These are phyloP conservation scores for Cetraspora pellucida DNA, from an alignment of 192 early-diverging fungal genomes.

Conservation along the genomic window DNA sequence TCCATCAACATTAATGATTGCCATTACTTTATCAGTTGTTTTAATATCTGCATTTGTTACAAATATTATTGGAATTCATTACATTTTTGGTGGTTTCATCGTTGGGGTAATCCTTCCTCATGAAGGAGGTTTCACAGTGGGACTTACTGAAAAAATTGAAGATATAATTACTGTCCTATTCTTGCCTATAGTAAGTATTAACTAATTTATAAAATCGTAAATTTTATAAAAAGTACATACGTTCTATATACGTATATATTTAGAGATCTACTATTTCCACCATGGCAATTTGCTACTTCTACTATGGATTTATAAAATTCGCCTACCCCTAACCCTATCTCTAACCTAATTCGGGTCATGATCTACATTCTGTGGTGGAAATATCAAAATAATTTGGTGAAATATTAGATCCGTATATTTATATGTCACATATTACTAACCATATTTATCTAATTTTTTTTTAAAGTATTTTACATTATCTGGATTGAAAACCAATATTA, in stretches of 20 bases:
- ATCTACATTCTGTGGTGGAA: too few relatives aligned
- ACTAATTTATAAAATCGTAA: not conserved
- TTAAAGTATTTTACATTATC: conserved; percentile 86
- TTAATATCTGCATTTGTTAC: conserved; percentile 80
- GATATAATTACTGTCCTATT: conserved; percentile 86
- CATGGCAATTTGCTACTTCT: too few relatives aligned
- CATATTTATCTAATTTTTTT: not conserved
- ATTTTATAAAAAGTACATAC: too few relatives aligned
- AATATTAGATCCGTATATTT: too few relatives aligned
- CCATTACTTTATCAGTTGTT: conserved; percentile 71
- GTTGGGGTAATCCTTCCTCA: conserved; percentile 87
- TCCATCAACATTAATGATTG: conserved; percentile 63
- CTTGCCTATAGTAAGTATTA: conserved; percentile 70
- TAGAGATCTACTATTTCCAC: too few relatives aligned
- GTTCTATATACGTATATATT: too few relatives aligned
- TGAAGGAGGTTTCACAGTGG: conserved; percentile 82
- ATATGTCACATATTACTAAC: not conserved
- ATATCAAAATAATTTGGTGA: too few relatives aligned
- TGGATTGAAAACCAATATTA: conserved; percentile 87
- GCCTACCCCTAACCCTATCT: too few relatives aligned
- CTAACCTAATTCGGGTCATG: too few relatives aligned
- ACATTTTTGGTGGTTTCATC: conserved; percentile 93
- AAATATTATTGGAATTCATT: conserved; percentile 84
- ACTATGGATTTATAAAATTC: too few relatives aligned
- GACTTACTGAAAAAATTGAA: conserved; percentile 91